Percentiles rank a stretch among this genome's conserved stretches.
Evolutionary conservation across 306 rosid genomes (phyloP).

Genomic region (Vigna unguiculata): DNA sequence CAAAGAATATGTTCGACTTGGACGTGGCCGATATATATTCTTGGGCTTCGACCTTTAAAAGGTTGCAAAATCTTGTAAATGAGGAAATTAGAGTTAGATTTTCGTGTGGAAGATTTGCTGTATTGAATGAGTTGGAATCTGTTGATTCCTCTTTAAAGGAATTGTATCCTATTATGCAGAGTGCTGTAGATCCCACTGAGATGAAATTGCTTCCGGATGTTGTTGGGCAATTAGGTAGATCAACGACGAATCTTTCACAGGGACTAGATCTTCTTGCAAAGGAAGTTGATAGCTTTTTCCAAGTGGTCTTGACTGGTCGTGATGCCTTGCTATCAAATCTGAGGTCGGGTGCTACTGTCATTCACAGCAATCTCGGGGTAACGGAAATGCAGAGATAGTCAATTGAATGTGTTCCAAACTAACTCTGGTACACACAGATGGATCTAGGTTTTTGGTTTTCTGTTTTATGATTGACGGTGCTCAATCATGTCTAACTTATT

Average conservation of each 20-base stretch:
- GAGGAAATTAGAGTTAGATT: slow-evolving; percentile 59
- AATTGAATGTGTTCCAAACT: slow-evolving; percentile 50
- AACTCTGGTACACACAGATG: slow-evolving; percentile 39
- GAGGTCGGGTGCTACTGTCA: slow-evolving; percentile 59
- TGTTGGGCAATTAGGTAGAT: slow-evolving; percentile 55
- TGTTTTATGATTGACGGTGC: slow-evolving; percentile 49
- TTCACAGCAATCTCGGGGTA: slow-evolving; percentile 40
- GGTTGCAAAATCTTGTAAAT: slow-evolving; percentile 68
- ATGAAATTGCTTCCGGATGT: slow-evolving; percentile 45
- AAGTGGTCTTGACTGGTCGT: slow-evolving; percentile 73
- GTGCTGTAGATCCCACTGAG: slow-evolving; percentile 48
- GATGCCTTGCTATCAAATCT: slow-evolving; percentile 77
- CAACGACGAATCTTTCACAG: slow-evolving; percentile 62
- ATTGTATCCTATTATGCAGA: slow-evolving; percentile 70
- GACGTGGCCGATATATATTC: slow-evolving; percentile 58
- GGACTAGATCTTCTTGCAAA: slow-evolving; percentile 84
- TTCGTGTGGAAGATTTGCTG: slow-evolving; percentile 56
- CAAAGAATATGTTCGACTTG: slow-evolving; percentile 56
- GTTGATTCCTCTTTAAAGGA: slow-evolving; percentile 68
- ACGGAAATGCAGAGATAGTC: slow-evolving; percentile 46
- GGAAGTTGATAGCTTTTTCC: slow-evolving; percentile 85
- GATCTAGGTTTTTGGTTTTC: slow-evolving; percentile 49
- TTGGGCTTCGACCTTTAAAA: slow-evolving; percentile 78
- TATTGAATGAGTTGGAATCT: slow-evolving; percentile 70
- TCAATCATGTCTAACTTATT: slow-evolving; percentile 51